Conservation (phyloP, 495 filamentous ascomycete species). For the Lophiostoma macrostomum region DNA sequence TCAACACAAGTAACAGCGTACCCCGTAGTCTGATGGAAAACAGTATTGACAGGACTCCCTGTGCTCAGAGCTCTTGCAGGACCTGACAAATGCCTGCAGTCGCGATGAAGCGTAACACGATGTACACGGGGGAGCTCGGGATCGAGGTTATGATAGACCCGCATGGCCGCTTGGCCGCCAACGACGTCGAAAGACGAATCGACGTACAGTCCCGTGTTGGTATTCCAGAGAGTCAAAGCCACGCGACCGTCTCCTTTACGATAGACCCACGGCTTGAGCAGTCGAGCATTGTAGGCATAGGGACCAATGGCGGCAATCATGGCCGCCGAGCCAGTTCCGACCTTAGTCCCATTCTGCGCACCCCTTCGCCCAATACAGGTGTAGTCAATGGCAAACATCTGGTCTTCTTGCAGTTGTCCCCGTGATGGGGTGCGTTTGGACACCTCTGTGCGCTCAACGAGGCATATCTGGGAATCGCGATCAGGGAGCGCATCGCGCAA, state of each 20-base stretch:
- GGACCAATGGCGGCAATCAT: constrained; percentile 68
- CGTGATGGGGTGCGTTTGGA: constrained; percentile 37
- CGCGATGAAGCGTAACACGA: constrained; percentile 55
- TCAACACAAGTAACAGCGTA: constrained; percentile 59
- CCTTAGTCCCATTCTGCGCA: constrained; percentile 56
- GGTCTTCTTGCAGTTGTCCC: background rate
- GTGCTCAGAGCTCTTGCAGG: constrained; percentile 69
- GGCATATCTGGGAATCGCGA: constrained; percentile 66
- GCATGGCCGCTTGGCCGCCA: constrained; percentile 48
- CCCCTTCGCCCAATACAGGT: constrained; percentile 70
- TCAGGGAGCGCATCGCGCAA: constrained; percentile 72
- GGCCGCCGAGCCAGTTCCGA: constrained; percentile 71
- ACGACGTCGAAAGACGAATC: constrained; percentile 48
- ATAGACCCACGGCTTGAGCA: constrained; percentile 39
- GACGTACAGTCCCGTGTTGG: constrained; percentile 50
- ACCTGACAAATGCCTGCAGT: constrained; percentile 65
- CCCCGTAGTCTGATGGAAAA: no score
- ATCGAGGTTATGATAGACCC: constrained; percentile 61
- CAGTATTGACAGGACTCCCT: constrained; percentile 52
- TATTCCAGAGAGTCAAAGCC: constrained; percentile 52
- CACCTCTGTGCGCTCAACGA: constrained; percentile 48
- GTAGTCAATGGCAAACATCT: constrained; percentile 53
- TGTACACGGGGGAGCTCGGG: constrained; percentile 63
- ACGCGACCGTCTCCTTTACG: constrained; percentile 32
- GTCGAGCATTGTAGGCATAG: constrained; percentile 55